Conservation (phyloP, 2,329 filamentous ascomycete species). For the Parascedosporium putredinis region DNA sequence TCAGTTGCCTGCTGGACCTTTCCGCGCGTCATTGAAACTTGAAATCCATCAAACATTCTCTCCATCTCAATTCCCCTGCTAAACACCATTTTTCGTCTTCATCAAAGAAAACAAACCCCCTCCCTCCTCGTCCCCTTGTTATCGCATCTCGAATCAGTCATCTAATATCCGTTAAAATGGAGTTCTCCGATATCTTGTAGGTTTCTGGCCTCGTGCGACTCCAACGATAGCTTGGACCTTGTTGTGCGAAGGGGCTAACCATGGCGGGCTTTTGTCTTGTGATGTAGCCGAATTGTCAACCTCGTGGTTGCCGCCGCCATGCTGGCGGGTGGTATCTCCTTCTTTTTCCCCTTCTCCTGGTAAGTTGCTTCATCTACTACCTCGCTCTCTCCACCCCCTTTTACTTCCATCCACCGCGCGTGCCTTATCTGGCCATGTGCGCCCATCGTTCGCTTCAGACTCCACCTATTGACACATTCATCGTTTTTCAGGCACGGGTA, state of each 20-base stretch:
- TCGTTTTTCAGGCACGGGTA: neutral
- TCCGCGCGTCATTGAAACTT: neutral
- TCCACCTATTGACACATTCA: neutral
- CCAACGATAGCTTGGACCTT: too few species aligned
- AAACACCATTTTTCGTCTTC: too few species aligned
- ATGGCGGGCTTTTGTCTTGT: neutral
- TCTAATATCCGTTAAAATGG: conserved; percentile 48
- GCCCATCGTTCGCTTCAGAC: neutral
- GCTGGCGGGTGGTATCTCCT: conserved; percentile 69
- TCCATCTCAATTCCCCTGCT: too few species aligned
- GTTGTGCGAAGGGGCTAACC: neutral
- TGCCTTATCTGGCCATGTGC: neutral
- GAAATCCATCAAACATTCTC: neutral
- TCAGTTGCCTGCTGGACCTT: conserved; percentile 1
- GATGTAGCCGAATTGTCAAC: conserved; percentile 90
- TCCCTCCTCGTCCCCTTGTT: neutral
- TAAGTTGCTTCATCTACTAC: conserved; percentile 29
- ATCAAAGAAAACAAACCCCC: too few species aligned
- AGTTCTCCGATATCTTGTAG: conserved; percentile 88
- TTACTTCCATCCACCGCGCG: neutral
- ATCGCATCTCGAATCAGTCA: neutral
- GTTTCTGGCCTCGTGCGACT: conserved; percentile 25
- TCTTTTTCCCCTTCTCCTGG: conserved; percentile 55
- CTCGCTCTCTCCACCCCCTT: neutral
- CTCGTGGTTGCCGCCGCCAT: conserved; percentile 78